Percentiles rank a stretch among this genome's conserved stretches.
These are phyloP conservation scores for Tolypocladium album DNA, from an alignment of 2,329 filamentous ascomycete species.

Conservation along the genomic window DNA sequence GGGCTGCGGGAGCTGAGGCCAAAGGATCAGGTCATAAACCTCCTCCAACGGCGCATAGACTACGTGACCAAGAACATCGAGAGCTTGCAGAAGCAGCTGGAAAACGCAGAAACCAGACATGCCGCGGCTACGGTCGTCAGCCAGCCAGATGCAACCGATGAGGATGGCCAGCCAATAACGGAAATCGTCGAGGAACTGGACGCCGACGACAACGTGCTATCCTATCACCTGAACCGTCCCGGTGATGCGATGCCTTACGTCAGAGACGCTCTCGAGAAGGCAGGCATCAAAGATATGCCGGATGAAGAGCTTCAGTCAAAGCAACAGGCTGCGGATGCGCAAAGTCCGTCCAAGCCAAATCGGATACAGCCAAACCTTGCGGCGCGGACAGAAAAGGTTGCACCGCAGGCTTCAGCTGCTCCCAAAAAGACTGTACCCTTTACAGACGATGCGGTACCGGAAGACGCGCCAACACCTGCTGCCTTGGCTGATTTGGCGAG, in stretches of 20 bases:
- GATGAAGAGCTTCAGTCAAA: conserved; percentile 3
- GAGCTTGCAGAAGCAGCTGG: conserved; percentile 63
- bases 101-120: conserved; percentile 57
- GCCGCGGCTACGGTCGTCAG: conserved; percentile 49
- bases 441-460: conserved; percentile 44
- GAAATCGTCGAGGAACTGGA: conserved; percentile 92
- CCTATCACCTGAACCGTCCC: conserved; percentile 53
- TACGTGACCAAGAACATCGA: conserved; percentile 78
- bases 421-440: conserved; percentile 53
- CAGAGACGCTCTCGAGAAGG: conserved; percentile 63
- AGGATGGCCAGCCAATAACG: conserved; percentile 66
- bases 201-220: conserved; percentile 77
- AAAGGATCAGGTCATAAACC: conserved; percentile 43
- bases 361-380: not conserved
- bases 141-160: conserved; percentile 51
- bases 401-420: not conserved
- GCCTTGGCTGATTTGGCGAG: conserved; percentile 19
- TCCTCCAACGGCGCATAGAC: conserved; percentile 64
- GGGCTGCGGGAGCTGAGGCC: conserved; percentile 16
- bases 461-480: conserved; percentile 15
- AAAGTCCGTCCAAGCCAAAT: not conserved
- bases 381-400: not conserved
- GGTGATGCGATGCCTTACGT: conserved; percentile 58
- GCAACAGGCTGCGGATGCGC: not conserved
- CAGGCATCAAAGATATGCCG: conserved; percentile 48